Conservation (phyloP, 2,329 filamentous ascomycete species). For the Mollisiaceae sp. region DNA sequence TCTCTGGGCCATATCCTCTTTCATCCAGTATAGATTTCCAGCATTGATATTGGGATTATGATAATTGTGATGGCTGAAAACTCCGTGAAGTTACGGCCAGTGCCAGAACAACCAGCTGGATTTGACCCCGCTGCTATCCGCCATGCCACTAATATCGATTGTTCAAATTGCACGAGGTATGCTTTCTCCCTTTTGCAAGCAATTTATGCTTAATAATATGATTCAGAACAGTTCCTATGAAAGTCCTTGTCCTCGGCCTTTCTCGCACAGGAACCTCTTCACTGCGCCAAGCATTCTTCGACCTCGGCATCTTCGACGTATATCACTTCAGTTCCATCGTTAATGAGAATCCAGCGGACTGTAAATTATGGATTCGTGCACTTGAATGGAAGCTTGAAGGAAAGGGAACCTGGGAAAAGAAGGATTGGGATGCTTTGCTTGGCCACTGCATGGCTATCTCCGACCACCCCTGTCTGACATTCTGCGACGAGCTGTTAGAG, state of each 20-base stretch:
- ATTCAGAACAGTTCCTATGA: conserved; percentile 16
- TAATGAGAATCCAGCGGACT: conserved; percentile 36
- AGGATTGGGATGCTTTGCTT: conserved; percentile 45
- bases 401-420: conserved; percentile 37
- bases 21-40: background rate
- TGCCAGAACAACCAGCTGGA: conserved; percentile 9
- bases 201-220: background rate
- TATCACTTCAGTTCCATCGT: conserved; percentile 15
- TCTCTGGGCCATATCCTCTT: background rate
- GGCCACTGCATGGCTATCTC: conserved; percentile 39
- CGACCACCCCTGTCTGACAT: conserved; percentile 28
- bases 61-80: background rate
- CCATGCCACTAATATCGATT: conserved; percentile 17
- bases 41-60: background rate
- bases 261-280: conserved; percentile 20
- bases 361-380: conserved; percentile 44
- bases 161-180: conserved; percentile 9
- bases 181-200: too few species aligned
- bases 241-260: conserved; percentile 19
- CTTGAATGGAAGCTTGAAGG: conserved; percentile 43
- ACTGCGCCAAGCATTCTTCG: conserved; percentile 18
- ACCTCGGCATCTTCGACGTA: conserved; percentile 19
- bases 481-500: conserved; percentile 35
- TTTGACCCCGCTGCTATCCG: conserved; percentile 14
- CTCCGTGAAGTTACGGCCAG: background rate